These are phyloP conservation scores for Syzygium oleosum DNA, from an alignment of 345 rosid species.

Conservation along the genomic window DNA sequence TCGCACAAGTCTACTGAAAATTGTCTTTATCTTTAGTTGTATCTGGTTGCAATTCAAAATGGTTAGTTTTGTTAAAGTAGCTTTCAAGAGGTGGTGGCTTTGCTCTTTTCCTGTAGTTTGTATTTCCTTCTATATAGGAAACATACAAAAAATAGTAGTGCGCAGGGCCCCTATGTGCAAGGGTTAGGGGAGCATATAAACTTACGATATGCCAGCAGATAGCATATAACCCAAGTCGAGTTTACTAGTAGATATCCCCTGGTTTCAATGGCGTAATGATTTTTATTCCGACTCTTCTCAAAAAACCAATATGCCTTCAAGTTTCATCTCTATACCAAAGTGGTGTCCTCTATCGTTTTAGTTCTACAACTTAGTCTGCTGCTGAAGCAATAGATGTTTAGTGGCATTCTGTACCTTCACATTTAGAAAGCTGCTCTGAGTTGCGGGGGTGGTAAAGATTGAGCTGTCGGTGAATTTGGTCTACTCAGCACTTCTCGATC, in stretches of 20 bases:
- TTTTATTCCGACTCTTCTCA: background rate
- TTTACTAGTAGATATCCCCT: background rate
- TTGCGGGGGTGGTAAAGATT: background rate
- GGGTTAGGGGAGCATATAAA: background rate
- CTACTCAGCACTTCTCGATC: background rate
- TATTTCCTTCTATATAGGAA: background rate
- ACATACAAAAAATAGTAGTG: background rate
- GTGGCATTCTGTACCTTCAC: background rate
- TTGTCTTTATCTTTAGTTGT: background rate
- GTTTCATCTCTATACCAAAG: background rate
- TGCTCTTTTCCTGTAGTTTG: background rate
- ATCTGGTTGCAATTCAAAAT: background rate
- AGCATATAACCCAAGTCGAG: background rate
- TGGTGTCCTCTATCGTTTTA: background rate
- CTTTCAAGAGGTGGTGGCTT: background rate
- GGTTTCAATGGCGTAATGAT: background rate
- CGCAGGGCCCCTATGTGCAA: background rate
- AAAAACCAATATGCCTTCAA: background rate
- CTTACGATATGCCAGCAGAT: background rate
- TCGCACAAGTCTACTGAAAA: background rate
- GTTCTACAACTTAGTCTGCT: background rate
- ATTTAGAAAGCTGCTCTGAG: background rate
- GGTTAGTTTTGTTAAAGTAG: background rate
- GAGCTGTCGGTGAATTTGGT: background rate
- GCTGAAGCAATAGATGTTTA: background rate